Evolutionary conservation across 176 grass and related monocot species (phyloP).

Genomic region (Eleusine coracana): DNA sequence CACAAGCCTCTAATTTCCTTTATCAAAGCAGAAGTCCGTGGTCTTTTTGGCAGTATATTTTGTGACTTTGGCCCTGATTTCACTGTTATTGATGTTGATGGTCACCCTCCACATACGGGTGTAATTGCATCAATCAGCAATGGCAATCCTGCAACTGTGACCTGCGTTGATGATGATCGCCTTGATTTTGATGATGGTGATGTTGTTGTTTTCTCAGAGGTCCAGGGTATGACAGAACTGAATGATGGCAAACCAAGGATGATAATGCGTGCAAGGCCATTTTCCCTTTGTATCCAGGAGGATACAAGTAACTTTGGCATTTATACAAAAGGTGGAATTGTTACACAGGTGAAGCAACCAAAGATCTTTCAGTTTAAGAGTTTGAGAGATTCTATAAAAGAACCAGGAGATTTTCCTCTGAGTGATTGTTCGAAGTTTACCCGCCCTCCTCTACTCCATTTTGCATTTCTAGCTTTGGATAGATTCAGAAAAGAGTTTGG

Average conservation of each 20-base stretch:
- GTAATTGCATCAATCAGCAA: slow-evolving; percentile 72
- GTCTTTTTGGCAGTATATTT: slow-evolving; percentile 75
- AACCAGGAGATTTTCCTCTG: slow-evolving; percentile 72
- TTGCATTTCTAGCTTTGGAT: slow-evolving; percentile 79
- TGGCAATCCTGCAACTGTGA: slow-evolving; percentile 57
- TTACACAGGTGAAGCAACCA: slow-evolving; percentile 70
- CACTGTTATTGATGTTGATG: slow-evolving; percentile 63
- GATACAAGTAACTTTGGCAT: slow-evolving; percentile 68
- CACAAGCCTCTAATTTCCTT: slow-evolving; percentile 70
- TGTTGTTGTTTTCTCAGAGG: slow-evolving; percentile 76
- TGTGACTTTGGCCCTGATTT: slow-evolving; percentile 82
- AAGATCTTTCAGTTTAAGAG: slow-evolving; percentile 61
- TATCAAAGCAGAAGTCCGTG: slow-evolving; percentile 76
- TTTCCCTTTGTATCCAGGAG: slow-evolving; percentile 60
- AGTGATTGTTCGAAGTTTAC: slow-evolving; percentile 66
- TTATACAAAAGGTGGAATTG: slow-evolving; percentile 73
- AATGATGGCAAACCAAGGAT: slow-evolving; percentile 80
- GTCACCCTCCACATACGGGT: slow-evolving; percentile 66
- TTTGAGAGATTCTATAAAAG: slow-evolving; percentile 68
- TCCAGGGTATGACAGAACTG: slow-evolving; percentile 75
- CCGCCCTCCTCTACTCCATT: slow-evolving; percentile 62
- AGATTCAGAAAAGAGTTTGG: slow-evolving; percentile 67
- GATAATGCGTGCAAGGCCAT: slow-evolving; percentile 50
- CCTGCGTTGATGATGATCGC: slow-evolving; percentile 66
- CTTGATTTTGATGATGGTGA: slow-evolving; percentile 66